Percentiles rank a stretch among this genome's conserved stretches.
These are phyloP conservation scores for Amphibolis antarctica DNA, from an alignment of 106 monocot genomes.

Conservation along the genomic window DNA sequence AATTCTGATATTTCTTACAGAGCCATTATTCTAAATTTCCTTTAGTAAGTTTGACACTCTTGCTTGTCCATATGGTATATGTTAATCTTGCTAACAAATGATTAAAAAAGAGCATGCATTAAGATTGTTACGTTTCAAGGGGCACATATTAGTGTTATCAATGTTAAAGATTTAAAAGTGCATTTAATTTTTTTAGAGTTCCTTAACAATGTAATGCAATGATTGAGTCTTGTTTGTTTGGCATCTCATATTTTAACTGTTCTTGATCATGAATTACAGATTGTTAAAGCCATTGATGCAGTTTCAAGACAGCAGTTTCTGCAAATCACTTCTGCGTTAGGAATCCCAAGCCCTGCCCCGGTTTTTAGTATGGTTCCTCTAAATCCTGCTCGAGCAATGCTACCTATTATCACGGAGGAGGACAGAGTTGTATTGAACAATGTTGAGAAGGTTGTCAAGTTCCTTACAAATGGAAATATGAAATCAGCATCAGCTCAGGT, in stretches of 20 bases:
- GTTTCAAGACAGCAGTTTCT: constrained; percentile 85
- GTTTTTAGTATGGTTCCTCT: constrained; percentile 85
- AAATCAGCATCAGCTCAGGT: constrained; percentile 40
- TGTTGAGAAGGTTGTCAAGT: constrained; percentile 79
- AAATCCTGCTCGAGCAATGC: constrained; percentile 36
- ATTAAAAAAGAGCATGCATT: no score
- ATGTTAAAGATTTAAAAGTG: no score
- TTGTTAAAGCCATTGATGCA: constrained; percentile 96
- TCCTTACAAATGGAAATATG: constrained; percentile 57
- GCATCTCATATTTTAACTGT: not conserved
- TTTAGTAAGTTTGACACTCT: no score
- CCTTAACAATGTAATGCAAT: not conserved
- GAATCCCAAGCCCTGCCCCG: constrained; percentile 43
- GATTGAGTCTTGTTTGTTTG: not conserved
- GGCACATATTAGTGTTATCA: no score
- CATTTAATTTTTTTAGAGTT: no score
- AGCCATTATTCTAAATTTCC: no score
- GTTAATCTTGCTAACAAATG: no score
- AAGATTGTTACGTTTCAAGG: no score
- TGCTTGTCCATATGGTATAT: no score
- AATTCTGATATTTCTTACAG: no score
- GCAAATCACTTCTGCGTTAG: constrained; percentile 45
- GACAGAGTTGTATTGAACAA: constrained; percentile 80
- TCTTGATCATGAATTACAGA: constrained; percentile 26
- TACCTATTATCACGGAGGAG: constrained; percentile 81